phyloP scores from a whole-genome alignment of 2,329 filamentous ascomycete species.

The Cladosporium sp. region DNA sequence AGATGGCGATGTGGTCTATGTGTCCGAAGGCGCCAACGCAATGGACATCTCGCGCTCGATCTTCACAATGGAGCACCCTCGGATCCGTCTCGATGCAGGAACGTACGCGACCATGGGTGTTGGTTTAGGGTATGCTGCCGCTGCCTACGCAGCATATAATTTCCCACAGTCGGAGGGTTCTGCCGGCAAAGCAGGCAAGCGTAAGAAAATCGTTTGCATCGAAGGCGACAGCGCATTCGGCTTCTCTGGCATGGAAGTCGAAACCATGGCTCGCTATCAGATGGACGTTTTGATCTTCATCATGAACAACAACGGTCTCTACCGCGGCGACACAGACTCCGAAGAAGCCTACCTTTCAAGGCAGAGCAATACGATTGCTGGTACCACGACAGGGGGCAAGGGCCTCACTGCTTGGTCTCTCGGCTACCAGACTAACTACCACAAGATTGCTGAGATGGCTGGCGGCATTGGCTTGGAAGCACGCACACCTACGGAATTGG shows the following conservation, averaged over 20 bases:
- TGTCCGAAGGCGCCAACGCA: slow-evolving; percentile 56
- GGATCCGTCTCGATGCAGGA: slow-evolving; percentile 53
- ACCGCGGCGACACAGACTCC: slow-evolving; percentile 33
- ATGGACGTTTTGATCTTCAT: slow-evolving; percentile 54
- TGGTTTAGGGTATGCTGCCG: slow-evolving; percentile 53
- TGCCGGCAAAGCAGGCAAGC: slow-evolving; percentile 22
- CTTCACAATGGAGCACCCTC: slow-evolving; percentile 51
- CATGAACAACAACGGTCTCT: slow-evolving; percentile 26
- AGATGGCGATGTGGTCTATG: slow-evolving; percentile 48
- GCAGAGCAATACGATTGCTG: slow-evolving; percentile 37
- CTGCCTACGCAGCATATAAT: slow-evolving; percentile 54
- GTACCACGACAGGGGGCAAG: slow-evolving; percentile 33
- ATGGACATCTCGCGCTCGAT: slow-evolving; percentile 57
- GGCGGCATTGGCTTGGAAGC: slow-evolving; percentile 51
- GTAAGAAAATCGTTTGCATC: slow-evolving; percentile 52
- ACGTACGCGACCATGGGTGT: slow-evolving; percentile 58
- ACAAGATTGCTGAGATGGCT: slow-evolving; percentile 51
- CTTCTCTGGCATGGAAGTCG: slow-evolving; percentile 52
- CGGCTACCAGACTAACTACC: slow-evolving; percentile 51
- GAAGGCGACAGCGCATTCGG: slow-evolving; percentile 55
- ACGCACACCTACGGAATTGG: slow-evolving; percentile 48
- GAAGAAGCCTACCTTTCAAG: slow-evolving; percentile 41
- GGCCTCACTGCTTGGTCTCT: slow-evolving; percentile 44
- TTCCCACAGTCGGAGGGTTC: slow-evolving; percentile 33
- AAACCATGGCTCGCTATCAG: slow-evolving; percentile 52